These are phyloP conservation scores for Nigrograna mackinnonii DNA, from an alignment of 2,329 filamentous ascomycete genomes.

Conservation along the genomic window DNA sequence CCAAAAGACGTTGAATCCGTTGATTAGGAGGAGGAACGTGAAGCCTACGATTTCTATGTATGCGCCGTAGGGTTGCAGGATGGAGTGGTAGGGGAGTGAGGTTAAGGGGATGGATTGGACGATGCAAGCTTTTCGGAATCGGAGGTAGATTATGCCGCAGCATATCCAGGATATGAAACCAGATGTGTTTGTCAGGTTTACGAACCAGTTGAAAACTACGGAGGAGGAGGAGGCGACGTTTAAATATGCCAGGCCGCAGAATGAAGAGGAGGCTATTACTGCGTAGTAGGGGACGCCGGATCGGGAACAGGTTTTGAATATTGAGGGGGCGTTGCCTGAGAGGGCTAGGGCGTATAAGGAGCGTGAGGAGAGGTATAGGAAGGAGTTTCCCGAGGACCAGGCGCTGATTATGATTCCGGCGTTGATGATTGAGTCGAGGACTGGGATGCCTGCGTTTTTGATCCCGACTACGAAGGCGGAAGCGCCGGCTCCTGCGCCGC, in stretches of 20 bases:
- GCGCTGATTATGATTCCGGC: conserved; percentile 69
- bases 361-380: conserved; percentile 57
- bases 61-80: conserved; percentile 66
- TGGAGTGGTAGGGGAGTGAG: conserved; percentile 57
- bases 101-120: conserved; percentile 55
- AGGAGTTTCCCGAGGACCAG: conserved; percentile 60
- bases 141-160: conserved; percentile 61
- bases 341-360: conserved; percentile 60
- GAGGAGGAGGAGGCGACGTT: conserved; percentile 49
- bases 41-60: conserved; percentile 64
- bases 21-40: conserved; percentile 67
- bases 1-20: conserved; percentile 77
- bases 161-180: conserved; percentile 59
- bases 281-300: conserved; percentile 60
- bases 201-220: conserved; percentile 68
- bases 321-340: conserved; percentile 65
- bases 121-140: conserved; percentile 62
- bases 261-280: conserved; percentile 47
- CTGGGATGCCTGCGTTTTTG: conserved; percentile 54
- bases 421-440: conserved; percentile 69
- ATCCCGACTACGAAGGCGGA: conserved; percentile 56
- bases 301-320: conserved; percentile 64
- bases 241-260: conserved; percentile 53
- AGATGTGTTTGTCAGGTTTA: conserved; percentile 66
- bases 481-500: conserved; percentile 57